Base-by-base conservation (phyloP, 257 asterid genomes). In the Fraxinus anomala region DNA sequence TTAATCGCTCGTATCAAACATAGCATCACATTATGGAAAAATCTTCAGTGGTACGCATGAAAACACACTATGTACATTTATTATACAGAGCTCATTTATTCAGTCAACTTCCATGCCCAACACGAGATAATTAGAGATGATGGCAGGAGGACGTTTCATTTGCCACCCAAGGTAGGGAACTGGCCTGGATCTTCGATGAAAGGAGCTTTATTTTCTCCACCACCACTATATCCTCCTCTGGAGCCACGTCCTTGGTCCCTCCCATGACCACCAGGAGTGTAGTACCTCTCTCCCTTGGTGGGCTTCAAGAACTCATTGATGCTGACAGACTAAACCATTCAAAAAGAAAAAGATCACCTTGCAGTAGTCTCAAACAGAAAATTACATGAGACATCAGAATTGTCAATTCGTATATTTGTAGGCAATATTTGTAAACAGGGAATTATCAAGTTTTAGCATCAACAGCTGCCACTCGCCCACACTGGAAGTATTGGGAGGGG, bases 251-350 rank as follows among this genome's bases (percentile, higher is more conserved):
- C 96, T 63, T 89, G 89, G 0, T 94, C 96, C 0, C 95, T 89
- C 0, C 98, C 96, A 3, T 92, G 90, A 4, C 96, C 95, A 70
- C 94, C 86, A 42, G 84, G 75, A 44, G 42, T 40, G 75, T 78
- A 80, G 82, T 61, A 83, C 83, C 80, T 85, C 86, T 89, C 93
- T 0, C 97, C 98, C 44, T 92, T 93, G 63, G 91, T 91, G 19
- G 97, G 94, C 88, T 91, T 94, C 89, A 94, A 76, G 82, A 94
- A 94, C 80, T 92, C 97, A 24, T 88, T 92, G 82, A 94, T 94
- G 90, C 94, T 91, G 81, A 94, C 91, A 47, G 94, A 86, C 98
- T 94, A 79, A n/a, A 67, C 26, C 65, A 74, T 13, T 24, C 24
- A 34, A 81, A 56, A 28, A 3, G 8, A 51, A 61, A 65, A 16